These are phyloP conservation scores for Lepidopterella palustris DNA, from an alignment of 495 filamentous ascomycete species.

Conservation along the genomic window DNA sequence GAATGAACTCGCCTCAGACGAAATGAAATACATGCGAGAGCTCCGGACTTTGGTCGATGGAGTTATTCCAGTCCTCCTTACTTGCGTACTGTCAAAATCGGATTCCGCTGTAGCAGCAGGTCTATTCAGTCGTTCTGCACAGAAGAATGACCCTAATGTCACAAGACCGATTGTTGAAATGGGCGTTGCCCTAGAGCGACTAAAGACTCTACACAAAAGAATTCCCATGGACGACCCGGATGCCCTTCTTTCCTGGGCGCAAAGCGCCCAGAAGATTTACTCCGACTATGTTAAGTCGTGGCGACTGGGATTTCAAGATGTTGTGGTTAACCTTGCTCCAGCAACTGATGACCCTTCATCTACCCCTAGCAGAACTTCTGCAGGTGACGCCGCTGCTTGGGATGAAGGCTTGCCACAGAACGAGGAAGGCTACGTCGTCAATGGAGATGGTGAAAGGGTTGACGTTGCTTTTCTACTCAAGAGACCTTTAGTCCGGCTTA, in stretches of 20 bases:
- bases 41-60: slow-evolving; percentile 91
- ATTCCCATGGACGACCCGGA: slow-evolving; percentile 66
- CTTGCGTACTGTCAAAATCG: slow-evolving; percentile 70
- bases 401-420: slow-evolving; percentile 68
- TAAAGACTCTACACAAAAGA: slow-evolving; percentile 71
- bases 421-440: slow-evolving; percentile 69
- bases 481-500: slow-evolving; percentile 78
- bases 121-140: slow-evolving; percentile 54
- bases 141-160: slow-evolving; percentile 54
- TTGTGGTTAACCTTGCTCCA: slow-evolving; percentile 87
- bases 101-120: slow-evolving; percentile 59
- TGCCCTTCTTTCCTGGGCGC: slow-evolving; percentile 72
- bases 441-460: slow-evolving; percentile 76
- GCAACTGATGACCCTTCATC: slow-evolving; percentile 45
- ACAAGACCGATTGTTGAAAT: slow-evolving; percentile 90
- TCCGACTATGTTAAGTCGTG: slow-evolving; percentile 82
- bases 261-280: slow-evolving; percentile 69
- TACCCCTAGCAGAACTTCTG: slow-evolving; percentile 36
- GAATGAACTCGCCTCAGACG: slow-evolving; percentile 73
- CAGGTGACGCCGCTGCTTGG: slow-evolving; percentile 47
- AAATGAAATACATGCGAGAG: slow-evolving; percentile 86
- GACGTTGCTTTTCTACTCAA: slow-evolving; percentile 93
- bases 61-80: slow-evolving; percentile 87
- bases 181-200: slow-evolving; percentile 80
- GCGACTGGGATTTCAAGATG: slow-evolving; percentile 91